A percentile compares a stretch with the other conserved stretches of the same genome.
These are phyloP conservation scores for Fusarium lateritium DNA, from an alignment of 2,329 filamentous ascomycete genomes.

Conservation along the genomic window DNA sequence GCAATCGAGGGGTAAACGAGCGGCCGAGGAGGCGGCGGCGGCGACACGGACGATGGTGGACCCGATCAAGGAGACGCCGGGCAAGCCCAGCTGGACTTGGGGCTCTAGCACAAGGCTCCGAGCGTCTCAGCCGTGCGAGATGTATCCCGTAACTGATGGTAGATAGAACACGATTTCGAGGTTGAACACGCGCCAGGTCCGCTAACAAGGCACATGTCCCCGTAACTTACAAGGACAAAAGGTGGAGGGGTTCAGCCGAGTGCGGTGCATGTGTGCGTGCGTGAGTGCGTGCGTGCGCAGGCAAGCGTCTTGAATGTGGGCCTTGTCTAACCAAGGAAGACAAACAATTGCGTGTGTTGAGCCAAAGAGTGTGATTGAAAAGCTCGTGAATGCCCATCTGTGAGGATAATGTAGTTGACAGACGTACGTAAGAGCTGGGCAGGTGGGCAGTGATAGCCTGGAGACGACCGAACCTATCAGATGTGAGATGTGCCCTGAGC, in stretches of 20 bases:
- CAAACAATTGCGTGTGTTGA: conserved; percentile 20
- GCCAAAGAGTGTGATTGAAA: conserved; percentile 22
- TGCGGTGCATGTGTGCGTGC: conserved; percentile 19
- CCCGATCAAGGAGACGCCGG: conserved; percentile 32
- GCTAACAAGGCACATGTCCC: conserved; percentile 26
- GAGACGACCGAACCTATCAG: conserved; percentile 37
- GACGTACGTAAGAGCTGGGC: conserved; percentile 29
- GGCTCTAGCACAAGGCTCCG: conserved; percentile 6
- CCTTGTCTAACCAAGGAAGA: conserved; percentile 17
- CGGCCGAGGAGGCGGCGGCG: conserved; percentile 34
- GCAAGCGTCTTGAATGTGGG: conserved; percentile 21
- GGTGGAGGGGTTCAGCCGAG: conserved; percentile 26
- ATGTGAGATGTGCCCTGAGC: conserved; percentile 22
- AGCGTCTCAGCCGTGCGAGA: conserved; percentile 7
- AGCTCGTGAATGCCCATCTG: conserved; percentile 33
- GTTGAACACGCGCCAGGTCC: conserved; percentile 19
- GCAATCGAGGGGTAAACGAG: conserved; percentile 37
- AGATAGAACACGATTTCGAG: conserved; percentile 8
- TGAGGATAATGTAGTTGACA: conserved; percentile 5
- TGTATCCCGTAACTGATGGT: conserved; percentile 9
- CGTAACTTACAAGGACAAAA: conserved; percentile 8
- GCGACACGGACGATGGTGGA: conserved; percentile 33
- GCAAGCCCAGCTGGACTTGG: conserved; percentile 32
- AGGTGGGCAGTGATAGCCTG: conserved; percentile 30
- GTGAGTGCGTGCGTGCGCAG: conserved; percentile 7